These are phyloP conservation scores for Tetracladium marchalianum DNA, from an alignment of 495 filamentous ascomycete species.

Conservation along the genomic window DNA sequence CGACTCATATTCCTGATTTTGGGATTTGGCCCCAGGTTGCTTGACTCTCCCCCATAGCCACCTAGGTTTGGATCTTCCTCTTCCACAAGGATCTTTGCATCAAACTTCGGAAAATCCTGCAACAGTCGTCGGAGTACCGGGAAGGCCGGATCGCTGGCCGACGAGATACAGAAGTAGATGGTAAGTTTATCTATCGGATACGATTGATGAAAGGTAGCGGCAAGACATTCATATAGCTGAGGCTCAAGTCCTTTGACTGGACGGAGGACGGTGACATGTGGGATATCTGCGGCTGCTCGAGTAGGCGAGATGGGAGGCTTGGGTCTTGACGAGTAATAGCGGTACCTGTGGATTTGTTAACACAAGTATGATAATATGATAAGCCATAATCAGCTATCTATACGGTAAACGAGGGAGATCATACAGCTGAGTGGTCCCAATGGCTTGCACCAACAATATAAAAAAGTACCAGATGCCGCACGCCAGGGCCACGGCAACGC, in stretches of 20 bases:
- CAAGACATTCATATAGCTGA: constrained; percentile 82
- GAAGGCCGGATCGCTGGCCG: constrained; percentile 67
- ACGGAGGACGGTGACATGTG: constrained; percentile 87
- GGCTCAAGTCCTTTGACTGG: constrained; percentile 91
- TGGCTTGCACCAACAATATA: constrained; percentile 36
- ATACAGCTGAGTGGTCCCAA: constrained; percentile 44
- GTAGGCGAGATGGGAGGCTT: constrained; percentile 32
- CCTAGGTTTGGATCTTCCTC: constrained; percentile 73
- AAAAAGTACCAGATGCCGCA: constrained; percentile 39
- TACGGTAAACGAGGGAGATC: constrained; percentile 3
- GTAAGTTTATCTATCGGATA: constrained; percentile 74
- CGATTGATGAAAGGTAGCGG: constrained; percentile 75
- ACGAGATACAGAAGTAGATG: constrained; percentile 73
- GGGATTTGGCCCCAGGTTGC: constrained; percentile 83
- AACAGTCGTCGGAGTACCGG: constrained; percentile 63
- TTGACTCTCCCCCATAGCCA: constrained; percentile 34
- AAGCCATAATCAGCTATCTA: background rate
- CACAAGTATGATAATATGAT: background rate
- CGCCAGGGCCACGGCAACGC: constrained; percentile 30
- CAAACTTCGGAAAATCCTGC: constrained; percentile 58
- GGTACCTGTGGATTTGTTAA: constrained; percentile 30
- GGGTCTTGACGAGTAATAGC: constrained; percentile 36
- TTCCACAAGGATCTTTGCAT: constrained; percentile 72
- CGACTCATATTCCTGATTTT: constrained; percentile 97
- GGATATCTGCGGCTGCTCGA: constrained; percentile 37